Base-by-base conservation (phyloP, 768 basidiomycete species). In the Calocybe indica region DNA sequence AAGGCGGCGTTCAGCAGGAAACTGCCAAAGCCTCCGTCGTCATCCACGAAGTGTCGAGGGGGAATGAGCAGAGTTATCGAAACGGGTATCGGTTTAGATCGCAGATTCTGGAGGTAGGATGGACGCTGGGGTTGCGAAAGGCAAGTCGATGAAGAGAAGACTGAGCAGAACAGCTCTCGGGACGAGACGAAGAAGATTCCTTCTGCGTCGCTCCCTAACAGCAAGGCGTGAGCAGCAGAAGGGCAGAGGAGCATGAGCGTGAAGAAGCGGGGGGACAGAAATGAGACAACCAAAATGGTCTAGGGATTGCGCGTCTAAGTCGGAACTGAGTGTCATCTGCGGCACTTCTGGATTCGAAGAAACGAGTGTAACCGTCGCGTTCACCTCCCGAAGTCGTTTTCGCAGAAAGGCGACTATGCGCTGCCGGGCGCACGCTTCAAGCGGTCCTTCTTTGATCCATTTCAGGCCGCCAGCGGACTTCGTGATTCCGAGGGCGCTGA, bases 231-330 rank as follows among this genome's bases (percentile, higher is more conserved):
- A 22, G 61, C 54, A 2, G 74, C 58, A 1, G 77, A 79, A 7
- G 66, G 66, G 12, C 45, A 52, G 1, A 56, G 42, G 34, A 78
- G 62, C 34, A 82, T 58, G 22, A 70, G 59, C 15, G 72, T 73
- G 58, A 79, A 80, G 53, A 81, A 61, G 10, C 68, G 66, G 2
- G 74, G 65, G 1, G 76, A 67, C 11, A 71, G 68, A 53, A 77
- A 74, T 7, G 62, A 61, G 40, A 79, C 69, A 1, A 58, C 63
- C n/a, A 78, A 47, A 13, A 37, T 45, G 10, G 22, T 37, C 32
- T 7, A 12, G 6, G 1, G 31, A 36, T 12, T 40, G 42, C 13
- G 9, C 22, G 10, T 5, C 10, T 3, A 15, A 40, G 13, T 41
- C 5, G 13, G 58, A 46, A 10, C 45, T 22, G 54, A 63, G 56